phyloP scores from a whole-genome alignment of 257 asterid species.

The Perilla frutescens region DNA sequence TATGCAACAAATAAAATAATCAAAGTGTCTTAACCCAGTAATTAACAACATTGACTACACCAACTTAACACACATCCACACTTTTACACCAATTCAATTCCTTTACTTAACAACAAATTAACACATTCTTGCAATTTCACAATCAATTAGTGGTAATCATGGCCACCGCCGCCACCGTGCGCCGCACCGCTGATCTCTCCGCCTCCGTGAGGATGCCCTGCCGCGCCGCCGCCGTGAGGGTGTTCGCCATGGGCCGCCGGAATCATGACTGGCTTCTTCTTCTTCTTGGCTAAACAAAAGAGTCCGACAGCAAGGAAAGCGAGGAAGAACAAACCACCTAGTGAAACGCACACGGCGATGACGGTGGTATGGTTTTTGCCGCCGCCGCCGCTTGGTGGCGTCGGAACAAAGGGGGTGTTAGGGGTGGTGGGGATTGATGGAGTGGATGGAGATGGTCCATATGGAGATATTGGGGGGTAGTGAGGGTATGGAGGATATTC shows the following conservation, averaged over 20 bases:
- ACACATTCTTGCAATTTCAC: background rate
- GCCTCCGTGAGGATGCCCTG: conserved; percentile 16
- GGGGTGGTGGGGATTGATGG: conserved; percentile 41
- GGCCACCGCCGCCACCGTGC: conserved; percentile 11
- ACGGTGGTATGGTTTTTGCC: conserved; percentile 55
- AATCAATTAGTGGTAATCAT: background rate
- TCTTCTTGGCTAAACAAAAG: conserved; percentile 68
- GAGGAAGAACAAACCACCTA: conserved; percentile 68
- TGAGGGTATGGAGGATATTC: conserved; percentile 35
- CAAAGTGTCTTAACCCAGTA: background rate
- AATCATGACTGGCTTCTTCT: conserved; percentile 61
- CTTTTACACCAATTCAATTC: background rate
- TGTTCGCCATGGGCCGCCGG: conserved; percentile 42
- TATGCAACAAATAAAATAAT: conserved; percentile 26
- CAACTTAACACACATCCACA: background rate
- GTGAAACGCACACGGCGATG: conserved; percentile 64
- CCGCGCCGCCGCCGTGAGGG: conserved; percentile 32
- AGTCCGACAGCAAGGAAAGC: conserved; percentile 72
- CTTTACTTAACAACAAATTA: background rate
- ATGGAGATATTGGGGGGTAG: conserved; percentile 33
- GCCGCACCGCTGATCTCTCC: conserved; percentile 34
- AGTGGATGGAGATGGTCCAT: conserved; percentile 10
- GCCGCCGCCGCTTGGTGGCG: conserved; percentile 52
- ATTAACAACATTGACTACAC: background rate
- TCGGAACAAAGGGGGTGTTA: conserved; percentile 39